Evolutionary conservation across 257 asterid species (phyloP).

Genomic region (Cordia subcordata): DNA sequence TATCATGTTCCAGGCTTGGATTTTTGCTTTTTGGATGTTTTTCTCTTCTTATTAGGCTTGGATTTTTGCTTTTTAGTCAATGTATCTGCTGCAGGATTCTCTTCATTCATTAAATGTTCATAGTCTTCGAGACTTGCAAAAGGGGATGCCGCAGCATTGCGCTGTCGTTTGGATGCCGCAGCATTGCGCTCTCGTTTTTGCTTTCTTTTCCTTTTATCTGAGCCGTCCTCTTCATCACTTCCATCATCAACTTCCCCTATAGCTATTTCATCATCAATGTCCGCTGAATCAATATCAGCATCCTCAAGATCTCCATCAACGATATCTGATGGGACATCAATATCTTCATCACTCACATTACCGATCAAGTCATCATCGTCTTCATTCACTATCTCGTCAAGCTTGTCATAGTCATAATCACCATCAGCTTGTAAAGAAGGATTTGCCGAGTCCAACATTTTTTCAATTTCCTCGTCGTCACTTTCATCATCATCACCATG

Average conservation of each 20-base stretch:
- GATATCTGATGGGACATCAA: slow-evolving; percentile 36
- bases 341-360: slow-evolving; percentile 48
- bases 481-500: slow-evolving; percentile 50
- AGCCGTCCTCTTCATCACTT: slow-evolving; percentile 21
- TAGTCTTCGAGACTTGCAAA: slow-evolving; percentile 4
- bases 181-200: neutral
- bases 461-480: slow-evolving; percentile 64
- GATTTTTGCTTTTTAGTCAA: neutral
- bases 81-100: neutral
- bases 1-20: too few relatives aligned
- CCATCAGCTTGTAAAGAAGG: slow-evolving; percentile 34
- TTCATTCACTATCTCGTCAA: slow-evolving; percentile 54
- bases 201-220: slow-evolving; percentile 15
- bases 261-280: slow-evolving; percentile 26
- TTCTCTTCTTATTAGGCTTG: slow-evolving; percentile 4
- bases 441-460: slow-evolving; percentile 38
- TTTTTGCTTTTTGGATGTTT: slow-evolving; percentile 11
- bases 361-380: slow-evolving; percentile 77
- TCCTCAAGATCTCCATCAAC: slow-evolving; percentile 27
- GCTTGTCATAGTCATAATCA: slow-evolving; percentile 63
- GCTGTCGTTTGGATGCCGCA: slow-evolving; percentile 24
- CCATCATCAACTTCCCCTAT: slow-evolving; percentile 53
- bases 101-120: slow-evolving; percentile 1
- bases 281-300: slow-evolving; percentile 21
- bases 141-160: neutral